A percentile compares a stretch with the other conserved stretches of the same genome.
Conservation (phyloP, 2,329 filamentous ascomycete genomes). For the Fusarium napiforme region DNA sequence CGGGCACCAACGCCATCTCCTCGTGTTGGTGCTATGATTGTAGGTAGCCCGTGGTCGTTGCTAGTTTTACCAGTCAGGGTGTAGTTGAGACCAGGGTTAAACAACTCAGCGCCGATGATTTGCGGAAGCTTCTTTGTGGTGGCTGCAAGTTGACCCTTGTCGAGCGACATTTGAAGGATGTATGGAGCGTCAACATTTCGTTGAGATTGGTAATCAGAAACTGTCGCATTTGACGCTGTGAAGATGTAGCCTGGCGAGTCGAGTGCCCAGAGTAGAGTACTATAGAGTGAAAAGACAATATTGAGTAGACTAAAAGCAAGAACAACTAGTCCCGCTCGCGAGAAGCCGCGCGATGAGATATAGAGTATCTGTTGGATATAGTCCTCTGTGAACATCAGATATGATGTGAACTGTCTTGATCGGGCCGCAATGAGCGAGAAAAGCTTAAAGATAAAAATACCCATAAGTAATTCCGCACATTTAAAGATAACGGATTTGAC, state of each 20-base stretch:
- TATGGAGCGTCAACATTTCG: slow-evolving; percentile 19
- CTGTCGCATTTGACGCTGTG: not conserved
- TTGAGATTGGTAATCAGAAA: slow-evolving; percentile 3
- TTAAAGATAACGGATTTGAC: slow-evolving; percentile 33
- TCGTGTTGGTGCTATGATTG: not conserved
- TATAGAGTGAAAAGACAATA: slow-evolving; percentile 14
- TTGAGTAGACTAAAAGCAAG: slow-evolving; percentile 24
- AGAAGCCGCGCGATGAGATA: slow-evolving; percentile 22
- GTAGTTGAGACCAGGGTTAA: slow-evolving; percentile 28
- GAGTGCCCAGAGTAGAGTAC: slow-evolving; percentile 30
- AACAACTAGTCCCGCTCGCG: slow-evolving; percentile 17
- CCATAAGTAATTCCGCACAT: slow-evolving; percentile 32
- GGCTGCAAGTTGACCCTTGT: not conserved
- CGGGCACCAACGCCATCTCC: slow-evolving; percentile 1
- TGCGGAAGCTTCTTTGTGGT: not conserved
- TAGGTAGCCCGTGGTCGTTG: not conserved
- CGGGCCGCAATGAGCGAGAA: slow-evolving; percentile 28
- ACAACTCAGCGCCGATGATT: slow-evolving; percentile 6
- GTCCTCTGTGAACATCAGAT: slow-evolving; percentile 38
- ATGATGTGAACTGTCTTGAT: slow-evolving; percentile 32
- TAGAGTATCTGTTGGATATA: slow-evolving; percentile 26
- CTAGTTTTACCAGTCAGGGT: slow-evolving; percentile 19
- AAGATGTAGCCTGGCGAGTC: slow-evolving; percentile 34
- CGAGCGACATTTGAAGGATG: slow-evolving; percentile 19
- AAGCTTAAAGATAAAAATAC: slow-evolving; percentile 26